These are phyloP conservation scores for Fusarium burgessii DNA, from an alignment of 2,329 filamentous ascomycete genomes.

Conservation along the genomic window DNA sequence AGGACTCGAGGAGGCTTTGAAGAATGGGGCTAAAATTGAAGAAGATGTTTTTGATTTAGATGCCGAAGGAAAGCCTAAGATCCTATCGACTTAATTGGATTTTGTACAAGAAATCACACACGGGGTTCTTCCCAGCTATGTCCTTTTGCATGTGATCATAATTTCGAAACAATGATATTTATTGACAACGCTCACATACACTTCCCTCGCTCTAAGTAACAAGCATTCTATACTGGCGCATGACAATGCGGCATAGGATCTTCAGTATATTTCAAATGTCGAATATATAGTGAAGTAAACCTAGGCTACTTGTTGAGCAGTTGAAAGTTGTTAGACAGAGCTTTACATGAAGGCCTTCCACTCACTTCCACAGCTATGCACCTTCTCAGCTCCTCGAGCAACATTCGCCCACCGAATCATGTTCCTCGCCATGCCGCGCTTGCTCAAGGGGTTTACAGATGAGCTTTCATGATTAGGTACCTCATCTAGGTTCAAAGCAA, in stretches of 20 bases:
- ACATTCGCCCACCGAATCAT: slow-evolving; percentile 20
- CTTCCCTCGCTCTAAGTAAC: background rate
- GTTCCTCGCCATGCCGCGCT: slow-evolving; percentile 12
- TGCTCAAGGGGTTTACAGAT: slow-evolving; percentile 15
- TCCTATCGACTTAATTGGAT: background rate
- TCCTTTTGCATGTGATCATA: background rate
- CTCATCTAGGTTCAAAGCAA: slow-evolving; percentile 50
- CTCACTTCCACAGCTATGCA: slow-evolving; percentile 18
- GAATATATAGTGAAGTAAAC: background rate
- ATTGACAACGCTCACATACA: background rate
- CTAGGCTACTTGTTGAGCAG: background rate
- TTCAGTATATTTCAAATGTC: background rate
- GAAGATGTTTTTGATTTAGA: slow-evolving; percentile 16
- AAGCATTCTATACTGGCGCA: too few species aligned
- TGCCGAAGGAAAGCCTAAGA: slow-evolving; percentile 4
- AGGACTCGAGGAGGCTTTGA: slow-evolving; percentile 32
- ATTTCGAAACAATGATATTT: background rate
- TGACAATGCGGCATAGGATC: too few species aligned
- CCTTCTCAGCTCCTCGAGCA: slow-evolving; percentile 23
- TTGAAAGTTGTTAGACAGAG: too few species aligned
- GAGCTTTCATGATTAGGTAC: slow-evolving; percentile 41
- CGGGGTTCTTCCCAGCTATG: background rate
- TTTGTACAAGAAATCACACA: background rate
- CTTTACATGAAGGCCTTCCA: slow-evolving; percentile 9
- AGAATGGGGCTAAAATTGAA: slow-evolving; percentile 17